A percentile compares a stretch with the other conserved stretches of the same genome.
Evolutionary conservation across 2,329 filamentous ascomycete genomes (phyloP).

Genomic region (Aspergillus ochraceus): DNA sequence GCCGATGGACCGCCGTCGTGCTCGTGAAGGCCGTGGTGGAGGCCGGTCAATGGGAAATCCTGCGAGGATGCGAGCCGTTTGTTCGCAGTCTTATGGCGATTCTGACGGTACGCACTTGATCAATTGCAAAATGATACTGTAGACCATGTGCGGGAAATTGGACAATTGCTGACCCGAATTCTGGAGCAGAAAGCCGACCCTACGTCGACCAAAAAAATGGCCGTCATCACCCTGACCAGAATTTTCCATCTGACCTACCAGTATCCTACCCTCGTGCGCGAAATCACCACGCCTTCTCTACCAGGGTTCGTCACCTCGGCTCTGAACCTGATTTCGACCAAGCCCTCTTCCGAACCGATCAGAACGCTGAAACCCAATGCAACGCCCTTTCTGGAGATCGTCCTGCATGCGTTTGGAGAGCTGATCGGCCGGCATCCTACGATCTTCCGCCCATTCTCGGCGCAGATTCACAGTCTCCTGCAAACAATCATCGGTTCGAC

Average conservation of each 20-base stretch:
- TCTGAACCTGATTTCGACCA: conserved; percentile 63
- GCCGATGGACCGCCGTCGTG: conserved; percentile 74
- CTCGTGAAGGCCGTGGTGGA: conserved; percentile 81
- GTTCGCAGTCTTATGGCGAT: conserved; percentile 73
- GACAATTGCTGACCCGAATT: not conserved
- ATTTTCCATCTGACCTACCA: conserved; percentile 82
- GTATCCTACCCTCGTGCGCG: conserved; percentile 78
- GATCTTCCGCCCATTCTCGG: conserved; percentile 73
- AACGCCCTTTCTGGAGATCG: conserved; percentile 59
- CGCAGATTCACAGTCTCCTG: conserved; percentile 65
- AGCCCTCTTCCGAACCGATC: conserved; percentile 34
- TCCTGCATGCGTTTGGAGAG: conserved; percentile 69
- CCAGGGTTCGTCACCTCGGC: conserved; percentile 72
- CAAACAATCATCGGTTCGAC: conserved; percentile 63
- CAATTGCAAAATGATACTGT: not conserved
- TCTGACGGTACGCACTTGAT: conserved; percentile 58
- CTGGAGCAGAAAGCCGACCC: conserved; percentile 70
- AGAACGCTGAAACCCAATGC: conserved; percentile 41
- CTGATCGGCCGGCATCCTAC: conserved; percentile 80
- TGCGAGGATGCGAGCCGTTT: conserved; percentile 74
- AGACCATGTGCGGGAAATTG: not conserved
- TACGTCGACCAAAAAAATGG: conserved; percentile 70
- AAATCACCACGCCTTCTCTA: conserved; percentile 82
- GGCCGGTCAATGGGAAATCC: conserved; percentile 78
- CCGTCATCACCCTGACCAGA: conserved; percentile 73